phyloP scores from a whole-genome alignment of 1,284 basidiomycete species.

The Phaffia rhodozyma region DNA sequence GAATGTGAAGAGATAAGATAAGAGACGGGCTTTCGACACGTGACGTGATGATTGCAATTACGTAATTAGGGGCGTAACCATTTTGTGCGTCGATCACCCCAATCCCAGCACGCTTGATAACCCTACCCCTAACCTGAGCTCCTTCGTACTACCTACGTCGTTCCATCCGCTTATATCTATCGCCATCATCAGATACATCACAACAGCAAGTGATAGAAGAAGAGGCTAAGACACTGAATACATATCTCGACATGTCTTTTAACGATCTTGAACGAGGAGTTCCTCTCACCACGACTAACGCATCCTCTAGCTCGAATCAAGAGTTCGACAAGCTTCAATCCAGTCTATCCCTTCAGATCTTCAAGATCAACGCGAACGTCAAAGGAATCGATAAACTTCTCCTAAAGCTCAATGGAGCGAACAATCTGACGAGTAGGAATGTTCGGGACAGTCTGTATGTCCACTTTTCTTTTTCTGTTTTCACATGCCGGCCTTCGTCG shows the following conservation, averaged over 20 bases:
- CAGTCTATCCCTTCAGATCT: constrained; percentile 83
- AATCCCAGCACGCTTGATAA: too few species aligned
- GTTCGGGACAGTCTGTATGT: constrained; percentile 24
- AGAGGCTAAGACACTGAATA: too few species aligned
- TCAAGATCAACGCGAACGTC: constrained; percentile 97
- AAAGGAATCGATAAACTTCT: constrained; percentile 87
- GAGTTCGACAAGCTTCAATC: constrained; percentile 65
- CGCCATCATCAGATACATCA: too few species aligned
- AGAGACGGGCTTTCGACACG: too few species aligned
- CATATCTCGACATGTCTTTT: constrained; percentile 35
- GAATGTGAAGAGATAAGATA: too few species aligned
- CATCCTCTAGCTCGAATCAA: constrained; percentile 4
- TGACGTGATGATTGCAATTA: too few species aligned
- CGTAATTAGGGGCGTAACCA: too few species aligned
- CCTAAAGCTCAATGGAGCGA: constrained; percentile 54
- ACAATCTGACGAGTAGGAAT: constrained; percentile 56
- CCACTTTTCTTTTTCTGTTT: constrained; percentile 24
- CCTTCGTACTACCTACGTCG: too few species aligned
- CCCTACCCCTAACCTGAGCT: too few species aligned
- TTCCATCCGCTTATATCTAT: too few species aligned
- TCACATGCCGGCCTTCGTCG: background rate
- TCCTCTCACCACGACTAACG: background rate
- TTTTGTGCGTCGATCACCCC: too few species aligned
- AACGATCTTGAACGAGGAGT: constrained; percentile 40
- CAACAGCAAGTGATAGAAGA: too few species aligned